Evolutionary conservation across 352 stramenopile genomes (phyloP).

Genomic region (Pythium coloratum): DNA sequence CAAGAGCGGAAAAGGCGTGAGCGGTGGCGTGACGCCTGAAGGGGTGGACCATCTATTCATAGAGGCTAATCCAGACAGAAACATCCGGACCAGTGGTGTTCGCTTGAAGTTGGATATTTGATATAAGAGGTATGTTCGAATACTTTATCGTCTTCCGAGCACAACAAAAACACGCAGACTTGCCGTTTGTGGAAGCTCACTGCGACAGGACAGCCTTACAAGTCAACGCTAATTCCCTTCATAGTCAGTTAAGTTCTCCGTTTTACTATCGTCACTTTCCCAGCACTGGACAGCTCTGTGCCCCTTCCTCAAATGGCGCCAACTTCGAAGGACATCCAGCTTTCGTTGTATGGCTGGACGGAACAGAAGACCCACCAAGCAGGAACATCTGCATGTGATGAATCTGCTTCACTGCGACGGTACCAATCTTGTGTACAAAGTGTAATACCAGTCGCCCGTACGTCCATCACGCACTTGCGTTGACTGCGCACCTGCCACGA

Average conservation of each 20-base stretch:
- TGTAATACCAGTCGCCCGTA: neutral
- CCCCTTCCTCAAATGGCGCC: neutral
- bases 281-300: conserved; percentile 2
- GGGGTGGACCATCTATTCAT: conserved; percentile 7
- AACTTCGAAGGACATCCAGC: neutral
- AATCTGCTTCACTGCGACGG: neutral
- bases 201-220: neutral
- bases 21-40: neutral
- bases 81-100: neutral
- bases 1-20: conserved; percentile 8
- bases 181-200: neutral
- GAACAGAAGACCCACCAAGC: conserved; percentile 3
- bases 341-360: neutral
- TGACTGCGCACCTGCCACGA: neutral
- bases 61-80: neutral
- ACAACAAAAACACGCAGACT: neutral
- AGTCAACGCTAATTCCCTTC: neutral
- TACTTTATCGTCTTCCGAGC: neutral
- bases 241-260: neutral
- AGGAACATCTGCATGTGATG: neutral
- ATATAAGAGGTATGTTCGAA: neutral
- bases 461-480: conserved; percentile 3
- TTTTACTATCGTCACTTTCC: neutral
- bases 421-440: neutral
- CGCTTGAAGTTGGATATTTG: conserved; percentile 5